Base-by-base conservation (phyloP, 345 rosid genomes). In the Lumnitzera littorea region DNA sequence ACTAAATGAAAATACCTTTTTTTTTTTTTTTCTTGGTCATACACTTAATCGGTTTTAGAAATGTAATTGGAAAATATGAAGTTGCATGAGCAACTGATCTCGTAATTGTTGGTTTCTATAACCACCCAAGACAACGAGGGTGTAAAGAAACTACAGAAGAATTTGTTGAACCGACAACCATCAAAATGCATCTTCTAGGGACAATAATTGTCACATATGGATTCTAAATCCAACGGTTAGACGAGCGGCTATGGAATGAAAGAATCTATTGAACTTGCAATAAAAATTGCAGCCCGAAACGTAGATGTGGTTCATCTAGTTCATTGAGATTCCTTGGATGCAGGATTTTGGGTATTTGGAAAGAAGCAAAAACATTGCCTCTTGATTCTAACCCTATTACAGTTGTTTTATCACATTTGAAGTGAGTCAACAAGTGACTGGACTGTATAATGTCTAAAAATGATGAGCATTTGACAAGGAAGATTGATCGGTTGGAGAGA, bases 21-120 rank as follows among this genome's bases (percentile, higher is more conserved):
- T n/a, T n/a, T n/a, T n/a, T n/a, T n/a, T n/a, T n/a, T n/a, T n/a
- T n/a, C n/a, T n/a, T n/a, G n/a, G n/a, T n/a, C n/a, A n/a, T n/a
- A n/a, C n/a, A n/a, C n/a, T n/a, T n/a, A n/a, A n/a, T n/a, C n/a
- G n/a, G n/a, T n/a, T n/a, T n/a, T n/a, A n/a, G n/a, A n/a, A n/a
- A n/a, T n/a, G n/a, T n/a, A n/a, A n/a, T n/a, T n/a, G n/a, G n/a
- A n/a, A n/a, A n/a, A n/a, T n/a, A n/a, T 57, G 95, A 90, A 67
- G 97, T 90, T 36, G 97, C 97, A 55, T 66, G 87, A 63, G 89
- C 95, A 55, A 94, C 95, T 53, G 84, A 94, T 74, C 91, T 94
- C 24, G 82, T 82, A 68, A 81, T 94, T 11, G 85, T 88, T 59
- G 83, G 88, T 52, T 76, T 88, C 57, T 62, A n/a, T 90, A 53